Evolutionary conservation across 78 protist genomes (phyloP).

Genomic region (Bodo saltans): DNA sequence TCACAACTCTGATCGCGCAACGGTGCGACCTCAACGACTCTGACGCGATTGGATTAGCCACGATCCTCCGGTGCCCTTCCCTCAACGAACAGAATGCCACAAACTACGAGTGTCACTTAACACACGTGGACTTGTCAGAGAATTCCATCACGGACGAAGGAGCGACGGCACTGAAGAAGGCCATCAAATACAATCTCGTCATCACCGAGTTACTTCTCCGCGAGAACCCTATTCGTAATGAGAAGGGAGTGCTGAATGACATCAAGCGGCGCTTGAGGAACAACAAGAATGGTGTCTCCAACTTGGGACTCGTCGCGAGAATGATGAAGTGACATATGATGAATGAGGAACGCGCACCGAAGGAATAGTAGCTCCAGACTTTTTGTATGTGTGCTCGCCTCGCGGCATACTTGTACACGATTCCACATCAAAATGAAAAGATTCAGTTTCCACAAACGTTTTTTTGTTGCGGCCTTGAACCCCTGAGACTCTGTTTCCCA

Average conservation of each 20-base stretch:
- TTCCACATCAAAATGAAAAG: neutral
- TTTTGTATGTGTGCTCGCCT: neutral
- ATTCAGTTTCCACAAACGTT: neutral
- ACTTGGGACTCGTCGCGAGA: neutral
- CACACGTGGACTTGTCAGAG: no score
- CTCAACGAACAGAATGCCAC: no score
- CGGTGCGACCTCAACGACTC: no score
- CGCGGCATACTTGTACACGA: neutral
- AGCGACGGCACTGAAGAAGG: neutral
- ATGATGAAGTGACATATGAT: neutral
- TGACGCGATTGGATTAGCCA: no score
- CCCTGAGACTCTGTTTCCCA: no score
- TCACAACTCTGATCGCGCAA: no score
- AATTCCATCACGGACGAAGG: neutral
- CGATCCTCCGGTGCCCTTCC: no score
- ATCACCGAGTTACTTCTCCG: neutral
- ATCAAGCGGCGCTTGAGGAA: neutral
- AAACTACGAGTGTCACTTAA: no score
- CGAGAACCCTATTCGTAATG: neutral
- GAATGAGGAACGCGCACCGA: no score
- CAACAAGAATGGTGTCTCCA: neutral
- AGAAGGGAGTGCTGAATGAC: neutral
- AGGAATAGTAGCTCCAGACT: no score
- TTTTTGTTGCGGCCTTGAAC: neutral
- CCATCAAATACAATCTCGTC: neutral